Conservation (phyloP, 2,329 filamentous ascomycete genomes). For the Calonectria multiphialidica region DNA sequence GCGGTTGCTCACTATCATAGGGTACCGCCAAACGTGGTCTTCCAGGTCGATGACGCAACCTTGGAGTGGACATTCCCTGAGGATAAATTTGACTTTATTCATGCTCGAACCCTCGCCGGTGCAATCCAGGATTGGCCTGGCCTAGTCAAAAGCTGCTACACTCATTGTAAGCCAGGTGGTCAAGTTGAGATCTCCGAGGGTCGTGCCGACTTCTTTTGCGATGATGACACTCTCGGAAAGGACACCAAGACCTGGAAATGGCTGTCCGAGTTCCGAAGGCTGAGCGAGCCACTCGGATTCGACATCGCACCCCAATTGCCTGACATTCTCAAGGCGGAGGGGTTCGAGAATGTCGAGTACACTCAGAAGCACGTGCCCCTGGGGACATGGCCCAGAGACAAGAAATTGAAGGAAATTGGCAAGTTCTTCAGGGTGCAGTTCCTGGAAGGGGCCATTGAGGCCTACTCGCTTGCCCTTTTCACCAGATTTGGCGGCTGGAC, state of each 20-base stretch:
- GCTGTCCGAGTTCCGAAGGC: slow-evolving; percentile 37
- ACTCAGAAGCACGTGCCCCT: slow-evolving; percentile 50
- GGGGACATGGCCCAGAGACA: slow-evolving; percentile 56
- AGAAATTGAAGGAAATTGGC: slow-evolving; percentile 50
- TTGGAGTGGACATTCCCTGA: slow-evolving; percentile 38
- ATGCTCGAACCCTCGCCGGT: slow-evolving; percentile 43
- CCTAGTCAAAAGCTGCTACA: slow-evolving; percentile 34
- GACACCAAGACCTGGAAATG: slow-evolving; percentile 34
- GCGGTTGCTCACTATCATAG: slow-evolving; percentile 5
- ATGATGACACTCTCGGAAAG: slow-evolving; percentile 37
- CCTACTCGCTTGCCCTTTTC: slow-evolving; percentile 40
- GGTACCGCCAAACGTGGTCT: slow-evolving; percentile 40
- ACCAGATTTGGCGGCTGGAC: slow-evolving; percentile 38
- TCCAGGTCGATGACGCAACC: slow-evolving; percentile 44
- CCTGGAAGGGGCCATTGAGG: slow-evolving; percentile 34
- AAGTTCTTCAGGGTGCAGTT: slow-evolving; percentile 39
- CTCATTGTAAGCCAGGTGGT: slow-evolving; percentile 30
- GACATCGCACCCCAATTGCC: slow-evolving; percentile 35
- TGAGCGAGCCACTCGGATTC: slow-evolving; percentile 35
- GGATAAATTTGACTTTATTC: slow-evolving; percentile 44
- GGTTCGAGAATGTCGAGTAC: slow-evolving; percentile 46
- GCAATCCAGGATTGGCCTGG: slow-evolving; percentile 44
- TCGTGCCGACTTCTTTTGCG: slow-evolving; percentile 38
- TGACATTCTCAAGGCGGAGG: slow-evolving; percentile 34
- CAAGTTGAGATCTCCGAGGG: slow-evolving; percentile 34